phyloP scores from a whole-genome alignment of 352 stramenopile species.

The Phytophthora citrophthora region DNA sequence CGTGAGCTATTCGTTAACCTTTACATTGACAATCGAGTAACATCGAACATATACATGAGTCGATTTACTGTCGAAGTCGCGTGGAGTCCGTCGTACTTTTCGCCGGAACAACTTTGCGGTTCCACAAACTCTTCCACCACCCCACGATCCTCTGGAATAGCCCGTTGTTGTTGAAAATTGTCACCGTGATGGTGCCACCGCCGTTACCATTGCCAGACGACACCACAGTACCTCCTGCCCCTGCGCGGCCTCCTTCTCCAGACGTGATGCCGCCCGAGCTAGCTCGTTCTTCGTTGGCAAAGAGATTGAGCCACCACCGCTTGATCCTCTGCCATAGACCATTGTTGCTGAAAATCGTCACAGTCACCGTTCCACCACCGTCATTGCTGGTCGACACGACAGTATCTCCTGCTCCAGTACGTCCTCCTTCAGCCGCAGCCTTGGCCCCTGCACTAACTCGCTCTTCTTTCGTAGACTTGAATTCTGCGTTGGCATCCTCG shows the following conservation, averaged over 20 bases:
- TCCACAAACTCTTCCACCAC: slow-evolving; percentile 15
- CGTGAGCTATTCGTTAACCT: too few relatives aligned
- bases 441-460: slow-evolving; percentile 7
- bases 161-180: slow-evolving; percentile 22
- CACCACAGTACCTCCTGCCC: slow-evolving; percentile 7
- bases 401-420: slow-evolving; percentile 7
- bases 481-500: slow-evolving; percentile 2
- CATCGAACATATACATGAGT: not conserved
- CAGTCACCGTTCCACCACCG: slow-evolving; percentile 13
- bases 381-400: slow-evolving; percentile 5
- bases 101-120: not conserved
- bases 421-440: slow-evolving; percentile 19
- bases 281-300: slow-evolving; percentile 11
- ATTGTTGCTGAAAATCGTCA: slow-evolving; percentile 25
- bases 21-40: not conserved
- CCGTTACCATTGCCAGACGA: slow-evolving; percentile 9
- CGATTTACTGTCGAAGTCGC: slow-evolving; percentile 4
- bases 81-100: not conserved
- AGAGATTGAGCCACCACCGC: slow-evolving; percentile 12
- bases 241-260: slow-evolving; percentile 16
- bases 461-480: slow-evolving; percentile 15
- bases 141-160: slow-evolving; percentile 16
- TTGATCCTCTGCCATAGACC: slow-evolving; percentile 21
- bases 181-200: slow-evolving; percentile 20
- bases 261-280: slow-evolving; percentile 1